These are phyloP conservation scores for Moesziomyces sp. DNA, from an alignment of 1,284 basidiomycete species.

Conservation along the genomic window DNA sequence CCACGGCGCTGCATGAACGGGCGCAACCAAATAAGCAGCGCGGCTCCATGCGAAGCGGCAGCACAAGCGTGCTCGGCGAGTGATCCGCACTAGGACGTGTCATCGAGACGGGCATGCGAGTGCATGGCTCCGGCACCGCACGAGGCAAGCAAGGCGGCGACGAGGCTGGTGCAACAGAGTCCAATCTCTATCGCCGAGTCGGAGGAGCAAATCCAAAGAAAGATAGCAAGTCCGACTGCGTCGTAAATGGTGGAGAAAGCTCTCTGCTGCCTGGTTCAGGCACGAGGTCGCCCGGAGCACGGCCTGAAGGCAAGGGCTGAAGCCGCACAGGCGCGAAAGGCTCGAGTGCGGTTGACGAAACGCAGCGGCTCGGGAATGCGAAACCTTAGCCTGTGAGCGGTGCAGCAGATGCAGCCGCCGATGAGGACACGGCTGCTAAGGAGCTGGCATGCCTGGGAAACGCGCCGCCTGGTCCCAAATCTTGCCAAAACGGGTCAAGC, in stretches of 20 bases:
- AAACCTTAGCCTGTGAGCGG: too few relatives aligned
- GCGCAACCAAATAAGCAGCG: not conserved
- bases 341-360: too few relatives aligned
- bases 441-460: conserved; percentile 1
- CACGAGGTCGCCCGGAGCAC: too few relatives aligned
- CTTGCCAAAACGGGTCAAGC: not conserved
- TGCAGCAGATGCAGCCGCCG: too few relatives aligned
- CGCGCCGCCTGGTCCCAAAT: too few relatives aligned
- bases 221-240: conserved; percentile 17
- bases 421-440: not conserved
- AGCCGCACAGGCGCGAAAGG: too few relatives aligned
- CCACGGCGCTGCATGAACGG: too few relatives aligned
- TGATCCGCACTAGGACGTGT: conserved; percentile 4
- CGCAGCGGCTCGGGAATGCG: too few relatives aligned
- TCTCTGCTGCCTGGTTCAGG: too few relatives aligned
- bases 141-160: not conserved
- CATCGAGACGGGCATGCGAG: conserved; percentile 38
- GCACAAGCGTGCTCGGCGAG: conserved; percentile 8
- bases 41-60: not conserved
- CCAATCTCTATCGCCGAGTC: conserved; percentile 23
- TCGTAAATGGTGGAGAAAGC: conserved; percentile 12
- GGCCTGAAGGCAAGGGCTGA: too few relatives aligned
- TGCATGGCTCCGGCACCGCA: not conserved
- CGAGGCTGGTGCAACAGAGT: not conserved
- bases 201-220: conserved; percentile 8